Percentiles rank a stretch among this genome's conserved stretches.
Conservation (phyloP, 345 rosid genomes). For the Murraya koenigii region DNA sequence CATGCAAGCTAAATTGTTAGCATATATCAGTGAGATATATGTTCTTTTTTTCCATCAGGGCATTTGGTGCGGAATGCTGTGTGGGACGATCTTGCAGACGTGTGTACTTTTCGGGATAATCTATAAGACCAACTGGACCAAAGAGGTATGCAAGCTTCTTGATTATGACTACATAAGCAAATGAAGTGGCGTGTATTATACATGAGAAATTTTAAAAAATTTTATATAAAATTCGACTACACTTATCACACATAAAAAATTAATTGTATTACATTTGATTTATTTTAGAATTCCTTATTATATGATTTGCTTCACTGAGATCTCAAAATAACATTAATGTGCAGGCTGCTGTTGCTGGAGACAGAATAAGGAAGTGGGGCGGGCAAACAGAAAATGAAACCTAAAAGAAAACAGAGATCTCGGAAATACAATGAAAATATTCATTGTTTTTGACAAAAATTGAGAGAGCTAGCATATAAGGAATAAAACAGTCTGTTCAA, state of each 20-base stretch:
- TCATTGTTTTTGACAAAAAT: background rate
- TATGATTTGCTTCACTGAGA: background rate
- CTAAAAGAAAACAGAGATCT: background rate
- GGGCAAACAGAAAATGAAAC: constrained; percentile 26
- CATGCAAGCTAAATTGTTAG: too few relatives aligned
- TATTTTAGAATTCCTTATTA: too few relatives aligned
- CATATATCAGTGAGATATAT: too few relatives aligned
- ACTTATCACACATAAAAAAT: too few relatives aligned
- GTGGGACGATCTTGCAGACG: constrained; percentile 62
- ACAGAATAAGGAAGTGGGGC: constrained; percentile 66
- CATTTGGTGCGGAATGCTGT: constrained; percentile 73
- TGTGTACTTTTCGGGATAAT: constrained; percentile 51
- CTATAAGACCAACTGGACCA: constrained; percentile 65
- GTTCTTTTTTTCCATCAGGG: constrained; percentile 36
- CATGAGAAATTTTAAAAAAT: too few relatives aligned
- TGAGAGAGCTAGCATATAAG: background rate
- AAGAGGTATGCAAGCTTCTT: constrained; percentile 39
- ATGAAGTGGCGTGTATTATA: background rate
- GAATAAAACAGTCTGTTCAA: background rate
- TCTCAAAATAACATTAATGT: background rate
- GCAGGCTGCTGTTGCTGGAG: constrained; percentile 71
- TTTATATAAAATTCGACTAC: too few relatives aligned
- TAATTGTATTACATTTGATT: too few relatives aligned
- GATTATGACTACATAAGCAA: background rate
- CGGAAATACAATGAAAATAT: background rate